phyloP scores from a whole-genome alignment of 1,139 yeast genomes.

The Suhomyces anneliseae region DNA sequence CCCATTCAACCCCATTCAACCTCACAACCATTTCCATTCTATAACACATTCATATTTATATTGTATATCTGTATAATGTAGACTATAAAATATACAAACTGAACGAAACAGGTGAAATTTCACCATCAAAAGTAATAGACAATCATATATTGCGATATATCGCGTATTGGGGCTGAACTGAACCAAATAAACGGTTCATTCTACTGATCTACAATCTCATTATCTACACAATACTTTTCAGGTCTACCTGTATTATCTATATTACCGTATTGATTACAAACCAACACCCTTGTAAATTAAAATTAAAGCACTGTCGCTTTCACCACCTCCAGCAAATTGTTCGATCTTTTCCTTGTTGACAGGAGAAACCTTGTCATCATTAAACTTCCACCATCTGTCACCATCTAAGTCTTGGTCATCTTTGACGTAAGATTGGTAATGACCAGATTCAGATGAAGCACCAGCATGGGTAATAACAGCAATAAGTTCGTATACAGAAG shows the following conservation, averaged over 20 bases:
- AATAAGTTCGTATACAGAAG: constrained; percentile 78
- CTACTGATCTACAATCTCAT: no score
- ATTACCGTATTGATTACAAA: constrained; percentile 20
- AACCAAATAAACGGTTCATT: no score
- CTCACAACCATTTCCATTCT: neutral
- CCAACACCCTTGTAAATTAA: constrained; percentile 83
- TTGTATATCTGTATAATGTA: no score
- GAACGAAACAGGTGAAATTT: no score
- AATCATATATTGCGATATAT: no score
- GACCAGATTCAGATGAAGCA: constrained; percentile 95
- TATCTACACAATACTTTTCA: no score
- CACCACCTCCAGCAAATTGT: constrained; percentile 93
- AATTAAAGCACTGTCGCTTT: constrained; percentile 91
- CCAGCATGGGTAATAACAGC: constrained; percentile 94
- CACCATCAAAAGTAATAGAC: no score
- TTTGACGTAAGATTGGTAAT: constrained; percentile 85
- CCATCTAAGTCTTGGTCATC: constrained; percentile 65
- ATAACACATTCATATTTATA: neutral
- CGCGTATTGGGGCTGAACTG: neutral
- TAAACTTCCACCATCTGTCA: constrained; percentile 88
- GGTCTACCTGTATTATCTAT: neutral
- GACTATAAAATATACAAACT: no score
- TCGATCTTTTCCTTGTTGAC: constrained; percentile 81
- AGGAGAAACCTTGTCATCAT: constrained; percentile 84
- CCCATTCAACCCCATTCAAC: no score